These are phyloP conservation scores for Rhynchospora pubera DNA, from an alignment of 176 grass and related monocot species.

Conservation along the genomic window DNA sequence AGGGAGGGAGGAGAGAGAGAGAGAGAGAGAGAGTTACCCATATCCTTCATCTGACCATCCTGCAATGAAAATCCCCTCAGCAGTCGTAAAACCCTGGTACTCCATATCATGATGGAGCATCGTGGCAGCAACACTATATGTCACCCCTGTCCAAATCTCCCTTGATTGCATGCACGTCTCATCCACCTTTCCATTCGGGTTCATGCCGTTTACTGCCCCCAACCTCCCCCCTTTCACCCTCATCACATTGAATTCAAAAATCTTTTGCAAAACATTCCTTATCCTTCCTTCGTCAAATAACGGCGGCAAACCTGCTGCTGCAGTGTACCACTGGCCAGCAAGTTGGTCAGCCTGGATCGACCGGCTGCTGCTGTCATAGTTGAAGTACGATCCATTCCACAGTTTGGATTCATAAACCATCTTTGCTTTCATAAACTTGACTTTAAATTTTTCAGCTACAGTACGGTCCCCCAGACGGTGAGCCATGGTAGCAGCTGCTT, in stretches of 20 bases:
- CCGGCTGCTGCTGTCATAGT: constrained; percentile 79
- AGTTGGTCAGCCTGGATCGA: constrained; percentile 95
- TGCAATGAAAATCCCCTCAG: constrained; percentile 73
- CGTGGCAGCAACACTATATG: constrained; percentile 73
- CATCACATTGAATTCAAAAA: constrained; percentile 98
- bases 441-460: constrained; percentile 77
- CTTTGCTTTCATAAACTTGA: constrained; percentile 80
- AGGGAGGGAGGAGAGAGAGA: no score
- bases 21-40: constrained; percentile 55
- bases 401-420: constrained; percentile 62
- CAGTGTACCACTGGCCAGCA: constrained; percentile 86
- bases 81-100: constrained; percentile 79
- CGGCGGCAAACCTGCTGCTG: constrained; percentile 63
- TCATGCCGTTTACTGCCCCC: constrained; percentile 86
- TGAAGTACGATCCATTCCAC: constrained; percentile 92
- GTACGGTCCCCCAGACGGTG: constrained; percentile 58
- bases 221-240: constrained; percentile 92
- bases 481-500: constrained; percentile 74
- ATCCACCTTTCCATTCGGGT: constrained; percentile 88
- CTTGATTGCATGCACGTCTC: constrained; percentile 94
- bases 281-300: constrained; percentile 76
- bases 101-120: constrained; percentile 96
- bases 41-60: constrained; percentile 92
- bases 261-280: constrained; percentile 72
- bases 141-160: constrained; percentile 98